Conservation (phyloP, 108 stramenopile genomes). For the Cyclotella baltica region DNA sequence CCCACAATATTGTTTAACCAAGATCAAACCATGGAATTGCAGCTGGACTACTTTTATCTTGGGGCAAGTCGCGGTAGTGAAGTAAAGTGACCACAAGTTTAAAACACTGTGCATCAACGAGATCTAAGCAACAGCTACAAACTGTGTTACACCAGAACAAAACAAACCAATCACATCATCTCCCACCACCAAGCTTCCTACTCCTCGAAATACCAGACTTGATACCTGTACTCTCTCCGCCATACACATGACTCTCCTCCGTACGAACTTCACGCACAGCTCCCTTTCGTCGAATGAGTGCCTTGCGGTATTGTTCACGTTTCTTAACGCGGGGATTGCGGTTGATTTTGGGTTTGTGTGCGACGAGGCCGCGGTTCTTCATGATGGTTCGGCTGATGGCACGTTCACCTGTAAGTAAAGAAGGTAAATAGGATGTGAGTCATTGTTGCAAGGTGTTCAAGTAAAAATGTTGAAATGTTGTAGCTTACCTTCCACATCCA, state of each 20-base stretch:
- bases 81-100: no score
- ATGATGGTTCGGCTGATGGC: constrained; percentile 84
- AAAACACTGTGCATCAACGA: no score
- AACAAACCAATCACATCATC: constrained; percentile 12
- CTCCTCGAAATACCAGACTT: constrained; percentile 84
- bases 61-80: no score
- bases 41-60: no score
- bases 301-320: constrained; percentile 94
- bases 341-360: constrained; percentile 96
- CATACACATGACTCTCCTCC: constrained; percentile 87
- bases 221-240: constrained; percentile 93
- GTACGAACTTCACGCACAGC: constrained; percentile 91
- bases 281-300: constrained; percentile 93
- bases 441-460: background rate
- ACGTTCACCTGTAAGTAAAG: constrained; percentile 69
- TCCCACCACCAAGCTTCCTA: constrained; percentile 70
- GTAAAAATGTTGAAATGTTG: constrained; percentile 17
- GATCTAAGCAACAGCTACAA: no score
- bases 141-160: no score
- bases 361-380: constrained; percentile 96
- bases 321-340: constrained; percentile 99
- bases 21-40: no score
- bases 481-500: constrained; percentile 74
- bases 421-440: constrained; percentile 2
- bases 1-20: no score